Base-by-base conservation (phyloP, 78 protist species). In the Mastigamoeba balamuthi region DNA sequence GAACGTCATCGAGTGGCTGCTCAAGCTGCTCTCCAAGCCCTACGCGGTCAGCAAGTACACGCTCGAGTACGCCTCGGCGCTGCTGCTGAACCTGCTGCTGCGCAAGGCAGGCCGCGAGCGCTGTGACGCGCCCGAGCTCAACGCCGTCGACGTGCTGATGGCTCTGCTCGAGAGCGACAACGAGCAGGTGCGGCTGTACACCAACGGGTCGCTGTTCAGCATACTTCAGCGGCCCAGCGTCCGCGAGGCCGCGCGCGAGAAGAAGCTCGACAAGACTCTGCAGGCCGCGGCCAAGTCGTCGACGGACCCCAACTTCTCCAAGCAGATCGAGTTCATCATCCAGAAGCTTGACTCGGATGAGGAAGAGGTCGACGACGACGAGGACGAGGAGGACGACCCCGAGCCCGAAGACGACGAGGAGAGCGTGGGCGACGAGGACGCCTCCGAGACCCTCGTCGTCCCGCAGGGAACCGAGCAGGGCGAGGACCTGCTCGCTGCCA, bases 51-150 rank as follows among this genome's bases (percentile, higher is more conserved):
- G 35, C 29, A 39, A 38, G 25, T 73, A 73, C 78, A 17, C 66
- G 23, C 3, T 48, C 53, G 78, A 73, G 69, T 73, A 73, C 52
- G 78, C 69, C 27, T 27, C 78, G 25, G 78, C 78, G 70, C 64
- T 73, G 53, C 69, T 73, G 37, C 53, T 73, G 78, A 73, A 73
- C 30, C 69, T 73, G 8, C 27, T 40, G n/a, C 69, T 73, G 43
- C 78, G 78, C 40, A 4, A 39, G 17, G 41, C 8, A 7, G 78
- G 78, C 30, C 8, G 27, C 9, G 64, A 38, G 6, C 27, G 5
- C 43, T 73, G 78, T 29, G 69, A 0, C 0, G 69, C 17, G 28
- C 25, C 27, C 1, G 27, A 0, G 27, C 48, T 28, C 30, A 44
- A 28, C 48, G 27, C 58, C 53, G 58, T 73, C 27, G 3, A 6